These are phyloP conservation scores for Tolypocladium cylindrosporum DNA, from an alignment of 2,329 filamentous ascomycete species.

Conservation along the genomic window DNA sequence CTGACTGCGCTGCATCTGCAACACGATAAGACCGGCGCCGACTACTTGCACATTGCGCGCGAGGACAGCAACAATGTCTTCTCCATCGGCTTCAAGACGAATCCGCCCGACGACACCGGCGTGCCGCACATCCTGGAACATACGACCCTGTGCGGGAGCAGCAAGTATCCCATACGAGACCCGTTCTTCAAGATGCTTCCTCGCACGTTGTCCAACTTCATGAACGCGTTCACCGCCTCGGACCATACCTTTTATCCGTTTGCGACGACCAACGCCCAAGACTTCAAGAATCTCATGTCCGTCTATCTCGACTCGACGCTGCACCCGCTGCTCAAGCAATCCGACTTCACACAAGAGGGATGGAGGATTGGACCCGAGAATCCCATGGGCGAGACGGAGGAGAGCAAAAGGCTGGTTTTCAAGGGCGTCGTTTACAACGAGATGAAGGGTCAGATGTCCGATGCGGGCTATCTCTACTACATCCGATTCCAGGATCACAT, in stretches of 20 bases:
- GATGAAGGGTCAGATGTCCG: slow-evolving; percentile 99
- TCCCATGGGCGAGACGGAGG: slow-evolving; percentile 46
- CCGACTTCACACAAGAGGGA: slow-evolving; percentile 92
- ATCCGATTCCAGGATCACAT: slow-evolving; percentile 92
- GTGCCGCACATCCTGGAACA: slow-evolving; percentile 97
- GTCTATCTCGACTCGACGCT: slow-evolving; percentile 95
- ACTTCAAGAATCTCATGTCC: slow-evolving; percentile 91
- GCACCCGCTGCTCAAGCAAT: slow-evolving; percentile 77
- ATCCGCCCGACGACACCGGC: slow-evolving; percentile 91
- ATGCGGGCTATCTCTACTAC: slow-evolving; percentile 92
- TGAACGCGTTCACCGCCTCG: slow-evolving; percentile 96
- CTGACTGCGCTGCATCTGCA: slow-evolving; percentile 82
- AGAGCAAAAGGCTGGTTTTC: slow-evolving; percentile 70
- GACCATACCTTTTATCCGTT: slow-evolving; percentile 98
- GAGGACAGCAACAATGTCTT: slow-evolving; percentile 99
- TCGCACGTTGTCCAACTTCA: slow-evolving; percentile 96
- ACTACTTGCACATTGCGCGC: slow-evolving; percentile 89
- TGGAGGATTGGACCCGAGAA: slow-evolving; percentile 96
- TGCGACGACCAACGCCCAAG: slow-evolving; percentile 88
- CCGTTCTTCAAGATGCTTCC: slow-evolving; percentile 99
- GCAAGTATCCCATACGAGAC: slow-evolving; percentile 94
- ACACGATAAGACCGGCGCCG: slow-evolving; percentile 91
- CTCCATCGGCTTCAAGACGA: slow-evolving; percentile 98
- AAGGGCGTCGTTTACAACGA: slow-evolving; percentile 99
- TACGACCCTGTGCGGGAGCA: slow-evolving; percentile 88